These are phyloP conservation scores for Filosporella fistucella DNA, from an alignment of 495 filamentous ascomycete species.

Conservation along the genomic window DNA sequence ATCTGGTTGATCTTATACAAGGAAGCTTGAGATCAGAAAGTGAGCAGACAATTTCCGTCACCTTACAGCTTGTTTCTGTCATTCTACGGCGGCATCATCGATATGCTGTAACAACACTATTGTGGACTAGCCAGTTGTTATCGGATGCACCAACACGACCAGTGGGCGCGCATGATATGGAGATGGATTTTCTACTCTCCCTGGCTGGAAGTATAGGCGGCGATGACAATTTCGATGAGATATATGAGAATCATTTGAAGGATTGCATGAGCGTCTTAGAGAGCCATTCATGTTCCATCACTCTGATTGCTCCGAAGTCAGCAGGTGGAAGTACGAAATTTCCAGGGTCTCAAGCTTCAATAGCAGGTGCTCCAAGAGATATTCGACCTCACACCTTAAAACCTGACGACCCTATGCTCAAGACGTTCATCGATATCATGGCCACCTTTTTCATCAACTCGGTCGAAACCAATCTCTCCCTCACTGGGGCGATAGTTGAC, in stretches of 20 bases:
- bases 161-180: conserved; percentile 72
- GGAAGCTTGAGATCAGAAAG: conserved; percentile 80
- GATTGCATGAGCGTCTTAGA: conserved; percentile 78
- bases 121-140: conserved; percentile 57
- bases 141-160: conserved; percentile 53
- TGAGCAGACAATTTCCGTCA: conserved; percentile 82
- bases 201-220: conserved; percentile 69
- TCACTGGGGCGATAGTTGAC: conserved; percentile 79
- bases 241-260: conserved; percentile 77
- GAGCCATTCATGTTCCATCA: conserved; percentile 67
- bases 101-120: conserved; percentile 73
- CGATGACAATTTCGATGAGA: conserved; percentile 66
- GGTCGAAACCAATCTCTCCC: conserved; percentile 79
- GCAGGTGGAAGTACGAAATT: conserved; percentile 46
- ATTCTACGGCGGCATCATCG: conserved; percentile 83
- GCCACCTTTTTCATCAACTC: conserved; percentile 82
- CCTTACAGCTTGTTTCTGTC: conserved; percentile 76
- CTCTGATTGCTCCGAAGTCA: conserved; percentile 49
- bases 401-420: conserved; percentile 72
- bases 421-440: conserved; percentile 63
- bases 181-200: conserved; percentile 68
- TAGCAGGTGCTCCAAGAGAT: conserved; percentile 48
- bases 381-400: conserved; percentile 56
- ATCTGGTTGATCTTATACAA: conserved; percentile 84
- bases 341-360: conserved; percentile 41